A percentile compares a stretch with the other conserved stretches of the same genome.
Conservation (phyloP, 768 basidiomycete species). For the Sutorius australiensis region DNA sequence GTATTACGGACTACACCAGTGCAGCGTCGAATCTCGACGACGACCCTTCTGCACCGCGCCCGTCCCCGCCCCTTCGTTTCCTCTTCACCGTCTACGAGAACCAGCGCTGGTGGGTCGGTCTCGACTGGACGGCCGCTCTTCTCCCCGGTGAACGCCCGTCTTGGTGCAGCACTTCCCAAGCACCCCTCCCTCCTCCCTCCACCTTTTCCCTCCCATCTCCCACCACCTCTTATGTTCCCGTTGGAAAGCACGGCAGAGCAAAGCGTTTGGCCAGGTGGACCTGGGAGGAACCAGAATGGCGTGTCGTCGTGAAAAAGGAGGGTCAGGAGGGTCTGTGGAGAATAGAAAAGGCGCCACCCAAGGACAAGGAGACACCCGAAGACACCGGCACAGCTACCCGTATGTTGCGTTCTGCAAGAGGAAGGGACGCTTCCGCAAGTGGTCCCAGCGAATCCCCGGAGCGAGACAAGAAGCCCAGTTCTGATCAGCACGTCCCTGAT, state of each 20-base stretch:
- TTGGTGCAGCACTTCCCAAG: constrained; percentile 64
- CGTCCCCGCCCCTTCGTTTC: constrained; percentile 53
- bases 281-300: constrained; percentile 93
- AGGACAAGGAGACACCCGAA: constrained; percentile 38
- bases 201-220: constrained; percentile 64
- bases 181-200: constrained; percentile 65
- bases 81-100: constrained; percentile 91
- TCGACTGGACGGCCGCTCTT: constrained; percentile 93
- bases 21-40: constrained; percentile 12
- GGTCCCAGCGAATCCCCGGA: constrained; percentile 20
- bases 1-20: constrained; percentile 15
- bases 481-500: constrained; percentile 28
- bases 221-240: constrained; percentile 53
- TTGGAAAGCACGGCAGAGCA: constrained; percentile 45
- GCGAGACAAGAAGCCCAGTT: constrained; percentile 17
- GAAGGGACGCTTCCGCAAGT: constrained; percentile 32
- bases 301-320: constrained; percentile 59
- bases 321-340: constrained; percentile 49
- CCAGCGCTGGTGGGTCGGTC: constrained; percentile 96
- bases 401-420: constrained; percentile 53
- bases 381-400: constrained; percentile 41
- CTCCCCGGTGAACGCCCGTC: constrained; percentile 87
- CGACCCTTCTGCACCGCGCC: constrained; percentile 15
- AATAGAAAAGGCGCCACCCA: constrained; percentile 61
- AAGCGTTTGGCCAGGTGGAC: constrained; percentile 79